These are phyloP conservation scores for Centrapalus pauciflorus DNA, from an alignment of 129 eudicot species.

Conservation along the genomic window DNA sequence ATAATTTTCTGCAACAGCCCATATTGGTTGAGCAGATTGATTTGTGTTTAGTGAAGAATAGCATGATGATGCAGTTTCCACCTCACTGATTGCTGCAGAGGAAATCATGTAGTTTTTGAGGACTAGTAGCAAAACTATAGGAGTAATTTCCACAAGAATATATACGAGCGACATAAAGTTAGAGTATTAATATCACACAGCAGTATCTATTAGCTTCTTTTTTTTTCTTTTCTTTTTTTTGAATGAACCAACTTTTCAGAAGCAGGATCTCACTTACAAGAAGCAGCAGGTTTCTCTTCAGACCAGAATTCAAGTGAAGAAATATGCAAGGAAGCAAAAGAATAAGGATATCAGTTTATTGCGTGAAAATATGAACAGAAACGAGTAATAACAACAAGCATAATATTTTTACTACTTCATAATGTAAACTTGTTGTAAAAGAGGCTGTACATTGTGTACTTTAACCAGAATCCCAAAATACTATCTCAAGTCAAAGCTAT, in stretches of 20 bases:
- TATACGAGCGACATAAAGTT: constrained; percentile 4
- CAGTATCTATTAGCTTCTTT: not conserved
- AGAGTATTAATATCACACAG: not conserved
- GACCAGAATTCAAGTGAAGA: constrained; percentile 39
- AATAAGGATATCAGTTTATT: constrained; percentile 29
- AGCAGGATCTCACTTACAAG: constrained; percentile 50
- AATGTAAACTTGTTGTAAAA: not conserved
- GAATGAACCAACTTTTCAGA: not conserved
- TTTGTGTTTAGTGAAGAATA: constrained; percentile 42
- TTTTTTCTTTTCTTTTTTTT: no score
- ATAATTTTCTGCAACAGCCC: constrained; percentile 98
- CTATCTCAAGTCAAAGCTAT: no score
- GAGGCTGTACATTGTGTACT: not conserved
- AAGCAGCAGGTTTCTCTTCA: constrained; percentile 94
- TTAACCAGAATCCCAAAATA: no score
- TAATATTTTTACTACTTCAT: not conserved
- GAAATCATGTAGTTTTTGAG: constrained; percentile 12
- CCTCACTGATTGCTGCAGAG: constrained; percentile 30
- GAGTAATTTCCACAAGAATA: not conserved
- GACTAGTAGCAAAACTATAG: not conserved
- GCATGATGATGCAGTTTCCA: constrained; percentile 58
- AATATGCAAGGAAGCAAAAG: constrained; percentile 35
- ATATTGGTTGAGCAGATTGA: constrained; percentile 43
- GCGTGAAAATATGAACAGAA: constrained; percentile 1
- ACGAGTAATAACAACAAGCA: not conserved